These are phyloP conservation scores for Narthecium ossifragum DNA, from an alignment of 106 monocot genomes.

Conservation along the genomic window DNA sequence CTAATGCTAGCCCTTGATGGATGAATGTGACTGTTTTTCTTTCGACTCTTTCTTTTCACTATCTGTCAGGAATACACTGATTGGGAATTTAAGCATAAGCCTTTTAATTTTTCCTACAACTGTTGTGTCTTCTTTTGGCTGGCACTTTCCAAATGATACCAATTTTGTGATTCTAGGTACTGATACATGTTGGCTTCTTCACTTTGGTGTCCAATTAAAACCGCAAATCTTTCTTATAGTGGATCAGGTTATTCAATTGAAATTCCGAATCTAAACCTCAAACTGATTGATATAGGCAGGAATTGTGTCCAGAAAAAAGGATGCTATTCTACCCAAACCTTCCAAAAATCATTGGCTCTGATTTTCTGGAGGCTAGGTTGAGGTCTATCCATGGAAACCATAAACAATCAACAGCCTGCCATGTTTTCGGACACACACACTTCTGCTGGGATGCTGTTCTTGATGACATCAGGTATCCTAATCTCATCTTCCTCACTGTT, in stretches of 20 bases:
- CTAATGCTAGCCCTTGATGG: too few relatives aligned
- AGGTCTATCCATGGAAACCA: slow-evolving; percentile 48
- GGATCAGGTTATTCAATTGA: neutral
- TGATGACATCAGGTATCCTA: slow-evolving; percentile 55
- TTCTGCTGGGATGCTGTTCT: slow-evolving; percentile 78
- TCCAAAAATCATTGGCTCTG: slow-evolving; percentile 76
- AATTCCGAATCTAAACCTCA: neutral
- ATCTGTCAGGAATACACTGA: too few relatives aligned
- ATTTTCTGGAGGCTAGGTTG: slow-evolving; percentile 53
- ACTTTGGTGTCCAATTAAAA: too few relatives aligned
- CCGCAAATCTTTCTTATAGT: neutral
- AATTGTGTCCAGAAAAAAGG: slow-evolving; percentile 67
- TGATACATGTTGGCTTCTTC: too few relatives aligned
- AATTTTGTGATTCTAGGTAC: too few relatives aligned
- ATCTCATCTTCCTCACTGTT: neutral
- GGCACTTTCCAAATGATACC: too few relatives aligned
- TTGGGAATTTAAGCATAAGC: too few relatives aligned
- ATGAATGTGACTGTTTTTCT: too few relatives aligned
- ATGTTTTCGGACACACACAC: slow-evolving; percentile 81
- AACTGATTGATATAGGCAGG: slow-evolving; percentile 35
- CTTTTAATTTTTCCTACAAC: too few relatives aligned
- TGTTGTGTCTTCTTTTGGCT: neutral
- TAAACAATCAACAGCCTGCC: slow-evolving; percentile 30
- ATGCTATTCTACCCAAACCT: slow-evolving; percentile 78
- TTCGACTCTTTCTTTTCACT: too few relatives aligned